Conservation (phyloP, 768 basidiomycete species). For the Psilocybe sp. region DNA sequence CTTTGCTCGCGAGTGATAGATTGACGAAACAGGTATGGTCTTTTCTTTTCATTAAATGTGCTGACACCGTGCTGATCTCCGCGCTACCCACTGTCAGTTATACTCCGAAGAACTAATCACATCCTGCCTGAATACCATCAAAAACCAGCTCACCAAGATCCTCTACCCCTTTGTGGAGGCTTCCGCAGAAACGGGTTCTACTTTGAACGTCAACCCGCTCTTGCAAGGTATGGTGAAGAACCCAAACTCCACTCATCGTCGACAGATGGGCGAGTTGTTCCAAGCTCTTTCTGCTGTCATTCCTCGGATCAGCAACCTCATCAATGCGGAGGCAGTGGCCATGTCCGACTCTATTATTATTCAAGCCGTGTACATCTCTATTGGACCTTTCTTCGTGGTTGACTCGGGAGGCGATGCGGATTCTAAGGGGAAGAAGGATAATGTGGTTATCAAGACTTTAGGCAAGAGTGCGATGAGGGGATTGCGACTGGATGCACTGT, state of each 20-base stretch:
- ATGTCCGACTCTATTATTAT: conserved; percentile 94
- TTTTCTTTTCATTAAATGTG: background rate
- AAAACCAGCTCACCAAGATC: conserved; percentile 75
- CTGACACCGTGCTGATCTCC: background rate
- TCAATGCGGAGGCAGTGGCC: conserved; percentile 67
- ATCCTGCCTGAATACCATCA: conserved; percentile 69
- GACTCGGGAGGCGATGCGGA: conserved; percentile 58
- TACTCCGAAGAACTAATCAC: conserved; percentile 95
- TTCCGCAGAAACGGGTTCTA: conserved; percentile 36
- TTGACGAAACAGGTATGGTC: conserved; percentile 79
- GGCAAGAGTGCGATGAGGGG: conserved; percentile 81
- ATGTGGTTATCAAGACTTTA: conserved; percentile 60
- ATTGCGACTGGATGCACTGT: conserved; percentile 76
- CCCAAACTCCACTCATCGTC: conserved; percentile 35
- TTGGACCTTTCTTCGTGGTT: conserved; percentile 92
- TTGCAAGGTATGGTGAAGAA: conserved; percentile 51
- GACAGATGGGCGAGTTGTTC: conserved; percentile 64
- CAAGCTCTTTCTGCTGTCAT: conserved; percentile 70
- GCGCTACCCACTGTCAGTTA: conserved; percentile 47
- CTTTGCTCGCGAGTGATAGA: conserved; percentile 73
- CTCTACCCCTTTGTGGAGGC: conserved; percentile 88
- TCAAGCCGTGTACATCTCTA: conserved; percentile 87
- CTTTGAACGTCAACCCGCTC: conserved; percentile 40
- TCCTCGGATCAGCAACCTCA: conserved; percentile 70
- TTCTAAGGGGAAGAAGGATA: conserved; percentile 44